phyloP scores from a whole-genome alignment of 2,329 filamentous ascomycete genomes.

The Teratosphaeria gauchensis region DNA sequence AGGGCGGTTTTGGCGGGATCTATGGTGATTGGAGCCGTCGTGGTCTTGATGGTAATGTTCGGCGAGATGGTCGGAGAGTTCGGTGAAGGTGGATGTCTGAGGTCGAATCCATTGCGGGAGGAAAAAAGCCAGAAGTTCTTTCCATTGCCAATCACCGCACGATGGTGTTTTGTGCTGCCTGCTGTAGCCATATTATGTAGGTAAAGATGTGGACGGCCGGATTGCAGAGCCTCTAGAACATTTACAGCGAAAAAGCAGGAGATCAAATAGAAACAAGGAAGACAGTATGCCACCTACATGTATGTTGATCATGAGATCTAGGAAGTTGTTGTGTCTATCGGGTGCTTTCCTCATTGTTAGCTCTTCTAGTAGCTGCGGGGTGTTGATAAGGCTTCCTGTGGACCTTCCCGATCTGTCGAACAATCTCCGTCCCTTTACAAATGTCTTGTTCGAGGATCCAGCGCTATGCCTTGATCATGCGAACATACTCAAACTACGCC shows the following conservation, averaged over 20 bases:
- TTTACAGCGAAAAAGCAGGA: background rate
- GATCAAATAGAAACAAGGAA: background rate
- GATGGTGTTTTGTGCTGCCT: constrained; percentile 3
- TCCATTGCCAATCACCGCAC: constrained; percentile 31
- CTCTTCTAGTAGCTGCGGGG: background rate
- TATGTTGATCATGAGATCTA: background rate
- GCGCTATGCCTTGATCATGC: background rate
- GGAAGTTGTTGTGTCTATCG: background rate
- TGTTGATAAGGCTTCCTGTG: constrained; percentile 2
- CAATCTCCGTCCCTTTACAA: background rate
- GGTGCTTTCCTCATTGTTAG: background rate
- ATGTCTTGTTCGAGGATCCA: background rate
- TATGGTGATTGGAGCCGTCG: constrained; percentile 21
- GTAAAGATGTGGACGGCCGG: background rate
- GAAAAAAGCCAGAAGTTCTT: constrained; percentile 39
- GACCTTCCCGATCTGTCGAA: constrained; percentile 2
- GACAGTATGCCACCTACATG: background rate
- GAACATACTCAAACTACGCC: background rate
- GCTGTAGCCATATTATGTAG: constrained; percentile 3
- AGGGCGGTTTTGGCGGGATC: constrained; percentile 26
- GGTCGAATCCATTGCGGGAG: constrained; percentile 34
- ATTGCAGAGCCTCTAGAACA: background rate
- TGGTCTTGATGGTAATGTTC: constrained; percentile 17
- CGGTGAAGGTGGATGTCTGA: constrained; percentile 32
- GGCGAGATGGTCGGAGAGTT: constrained; percentile 13